Evolutionary conservation across 1,284 basidiomycete genomes (phyloP).

Genomic region (Tausonia pullulans): DNA sequence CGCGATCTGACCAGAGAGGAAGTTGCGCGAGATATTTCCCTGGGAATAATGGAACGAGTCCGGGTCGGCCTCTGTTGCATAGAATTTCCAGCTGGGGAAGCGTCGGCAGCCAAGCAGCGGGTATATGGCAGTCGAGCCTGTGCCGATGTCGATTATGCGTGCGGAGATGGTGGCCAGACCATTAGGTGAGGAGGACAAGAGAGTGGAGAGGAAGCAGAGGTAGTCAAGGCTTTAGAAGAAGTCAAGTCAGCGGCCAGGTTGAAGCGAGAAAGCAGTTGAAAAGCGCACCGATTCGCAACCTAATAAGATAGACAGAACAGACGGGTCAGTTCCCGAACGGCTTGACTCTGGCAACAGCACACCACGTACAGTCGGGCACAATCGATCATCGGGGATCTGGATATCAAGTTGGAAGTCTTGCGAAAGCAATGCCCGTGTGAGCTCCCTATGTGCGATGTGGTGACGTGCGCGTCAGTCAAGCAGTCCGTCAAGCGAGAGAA

Average conservation of each 20-base stretch:
- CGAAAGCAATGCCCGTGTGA: conserved; percentile 63
- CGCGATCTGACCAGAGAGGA: conserved; percentile 42
- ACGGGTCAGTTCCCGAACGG: not conserved
- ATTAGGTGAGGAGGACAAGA: not conserved
- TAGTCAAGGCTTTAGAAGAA: conserved; percentile 55
- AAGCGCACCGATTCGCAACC: too few relatives aligned
- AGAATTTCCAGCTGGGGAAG: conserved; percentile 47
- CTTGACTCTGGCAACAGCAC: conserved; percentile 2
- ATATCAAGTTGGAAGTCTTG: conserved; percentile 61
- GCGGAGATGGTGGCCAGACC: conserved; percentile 8
- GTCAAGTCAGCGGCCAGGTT: not conserved
- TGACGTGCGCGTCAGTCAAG: too few relatives aligned
- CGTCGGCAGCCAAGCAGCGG: conserved; percentile 59
- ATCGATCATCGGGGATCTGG: conserved; percentile 51
- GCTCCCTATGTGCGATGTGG: too few relatives aligned
- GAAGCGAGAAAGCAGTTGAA: too few relatives aligned
- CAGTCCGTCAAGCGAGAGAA: too few relatives aligned
- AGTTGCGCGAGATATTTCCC: conserved; percentile 47
- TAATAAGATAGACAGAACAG: not conserved
- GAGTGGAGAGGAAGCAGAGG: conserved; percentile 38
- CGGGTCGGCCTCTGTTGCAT: conserved; percentile 59
- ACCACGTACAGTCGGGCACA: conserved; percentile 65
- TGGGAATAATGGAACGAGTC: conserved; percentile 46
- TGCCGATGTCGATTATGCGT: conserved; percentile 59
- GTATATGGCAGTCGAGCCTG: conserved; percentile 83